Base-by-base conservation (phyloP, 352 stramenopile species). In the Globisporangium nunn region DNA sequence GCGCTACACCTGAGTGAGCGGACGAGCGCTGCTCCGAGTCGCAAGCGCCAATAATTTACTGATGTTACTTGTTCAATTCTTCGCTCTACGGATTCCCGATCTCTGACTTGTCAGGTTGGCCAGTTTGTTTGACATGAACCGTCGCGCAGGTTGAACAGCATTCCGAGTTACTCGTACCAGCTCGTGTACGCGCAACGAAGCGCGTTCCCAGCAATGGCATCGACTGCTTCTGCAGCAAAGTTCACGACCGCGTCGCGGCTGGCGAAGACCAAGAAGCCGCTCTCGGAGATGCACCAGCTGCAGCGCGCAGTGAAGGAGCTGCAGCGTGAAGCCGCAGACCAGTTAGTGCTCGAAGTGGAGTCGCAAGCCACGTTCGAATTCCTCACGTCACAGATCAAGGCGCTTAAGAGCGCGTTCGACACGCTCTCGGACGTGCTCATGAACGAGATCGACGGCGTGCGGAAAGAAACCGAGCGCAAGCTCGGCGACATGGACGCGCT, bases 351-450 rank as follows among this genome's bases (percentile, higher is more conserved):
- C 6, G 82, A 93, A 62, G 70, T 89, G 18, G 80, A 93, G 56
- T 93, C 82, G 0, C 82, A 93, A 55, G 78, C 82, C 18, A 90
- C 82, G 43, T 93, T 93, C 54, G 80, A 88, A 66, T 93, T 89
- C 65, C 48, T 93, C 35, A 89, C 74, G 17, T 87, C 78, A 0
- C 82, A 93, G 58, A 81, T 91, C 58, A 74, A 74, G 15, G 82
- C 80, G 4, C 64, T 93, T 29, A 87, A 87, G 50, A 63, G 68
- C 46, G 82, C 78, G 6, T 93, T 93, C 58, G 78, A 89, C 33
- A 93, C 82, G 37, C 68, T 93, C 23, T 87, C 82, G 29, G 82
- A 93, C 54, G 82, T 93, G 48, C 57, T 93, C 28, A 74, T 91
- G 70, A 72, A 70, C 43, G 82, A 93, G 47, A 70, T 91, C 15